Evolutionary conservation across 345 rosid species (phyloP), one percentile per base, ranked within the genome.

Genomic region (Salix brachista): DNA sequence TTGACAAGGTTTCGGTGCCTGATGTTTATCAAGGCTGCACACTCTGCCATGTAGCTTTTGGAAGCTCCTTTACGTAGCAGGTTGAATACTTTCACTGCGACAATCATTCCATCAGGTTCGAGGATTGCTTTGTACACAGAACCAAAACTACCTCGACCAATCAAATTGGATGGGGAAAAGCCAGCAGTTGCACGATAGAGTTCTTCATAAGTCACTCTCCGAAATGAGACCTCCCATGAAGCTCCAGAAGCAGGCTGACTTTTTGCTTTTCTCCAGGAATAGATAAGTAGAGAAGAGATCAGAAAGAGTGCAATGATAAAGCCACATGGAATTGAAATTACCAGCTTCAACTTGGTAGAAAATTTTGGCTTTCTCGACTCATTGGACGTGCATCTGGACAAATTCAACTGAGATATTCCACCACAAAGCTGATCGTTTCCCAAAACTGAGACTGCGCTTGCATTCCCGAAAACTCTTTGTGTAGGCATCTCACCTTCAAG

Each of bases 351-450:
- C 39, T 62, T 19, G 8, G 36, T 3, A 13, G 74, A 77, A 62
- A 42, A 30, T 7, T 42, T 68, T 1, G 25, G 8, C 36, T 30
- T 61, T 3, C 1, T 28, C 4, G 30, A 54, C 2, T 4, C 17
- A 9, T 13, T 6, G 25, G 14, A 9, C 28, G 7, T 36, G 75
- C 78, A 77, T 10, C 30, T 42, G 10, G 75, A 28, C 6, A 77
- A 44, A 19, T 34, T 23, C 5, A 77, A 30, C 11, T 21, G 37
- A 18, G 61, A 30, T 7, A 61, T 42, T 21, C 80, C 75, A 34
- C 71, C 80, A 65, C 80, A 78, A 1, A 71, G 65, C 17, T 39
- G 39, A 16, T 46, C 36, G 71, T 78, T 71, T 18, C 80, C 76
- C 23, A 32, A 4, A 10, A 71, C 7, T 2, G 80, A 71, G 41